Percentiles rank a stretch among this genome's conserved stretches.
phyloP scores from a whole-genome alignment of 2,329 filamentous ascomycete species.

The Neofusicoccum parvum region DNA sequence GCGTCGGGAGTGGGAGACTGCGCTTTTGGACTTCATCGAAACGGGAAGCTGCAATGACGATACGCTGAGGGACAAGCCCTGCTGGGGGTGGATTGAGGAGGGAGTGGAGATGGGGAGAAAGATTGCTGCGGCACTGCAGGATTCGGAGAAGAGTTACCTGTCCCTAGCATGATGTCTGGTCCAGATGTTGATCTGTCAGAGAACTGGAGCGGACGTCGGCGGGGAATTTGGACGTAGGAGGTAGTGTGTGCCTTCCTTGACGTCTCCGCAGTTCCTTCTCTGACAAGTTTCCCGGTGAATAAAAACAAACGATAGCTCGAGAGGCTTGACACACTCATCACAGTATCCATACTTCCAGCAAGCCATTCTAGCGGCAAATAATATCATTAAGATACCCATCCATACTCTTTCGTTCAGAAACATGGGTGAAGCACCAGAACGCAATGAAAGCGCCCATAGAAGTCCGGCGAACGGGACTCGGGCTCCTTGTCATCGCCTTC shows the following conservation, averaged over 20 bases:
- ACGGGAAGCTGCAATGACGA: constrained; percentile 14
- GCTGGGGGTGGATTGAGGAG: constrained; percentile 10
- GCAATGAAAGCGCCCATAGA: no score
- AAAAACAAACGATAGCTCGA: no score
- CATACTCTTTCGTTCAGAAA: no score
- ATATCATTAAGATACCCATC: no score
- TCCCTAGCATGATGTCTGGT: not conserved
- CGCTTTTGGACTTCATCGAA: constrained; percentile 7
- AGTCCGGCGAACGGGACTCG: no score
- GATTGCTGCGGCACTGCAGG: not conserved
- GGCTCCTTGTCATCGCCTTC: no score
- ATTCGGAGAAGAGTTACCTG: not conserved
- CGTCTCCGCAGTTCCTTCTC: not conserved
- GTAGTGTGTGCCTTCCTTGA: not conserved
- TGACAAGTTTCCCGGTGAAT: not conserved
- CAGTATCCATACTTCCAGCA: no score
- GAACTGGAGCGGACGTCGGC: not conserved
- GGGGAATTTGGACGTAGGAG: not conserved
- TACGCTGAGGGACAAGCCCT: not conserved
- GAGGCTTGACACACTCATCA: no score
- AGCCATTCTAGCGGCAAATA: no score
- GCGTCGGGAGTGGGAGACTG: constrained; percentile 5
- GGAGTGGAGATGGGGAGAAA: constrained; percentile 7
- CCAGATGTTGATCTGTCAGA: no score
- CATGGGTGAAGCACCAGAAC: no score